Evolutionary conservation across 2,329 filamentous ascomycete genomes (phyloP).

Genomic region (Knufia fluminis): DNA sequence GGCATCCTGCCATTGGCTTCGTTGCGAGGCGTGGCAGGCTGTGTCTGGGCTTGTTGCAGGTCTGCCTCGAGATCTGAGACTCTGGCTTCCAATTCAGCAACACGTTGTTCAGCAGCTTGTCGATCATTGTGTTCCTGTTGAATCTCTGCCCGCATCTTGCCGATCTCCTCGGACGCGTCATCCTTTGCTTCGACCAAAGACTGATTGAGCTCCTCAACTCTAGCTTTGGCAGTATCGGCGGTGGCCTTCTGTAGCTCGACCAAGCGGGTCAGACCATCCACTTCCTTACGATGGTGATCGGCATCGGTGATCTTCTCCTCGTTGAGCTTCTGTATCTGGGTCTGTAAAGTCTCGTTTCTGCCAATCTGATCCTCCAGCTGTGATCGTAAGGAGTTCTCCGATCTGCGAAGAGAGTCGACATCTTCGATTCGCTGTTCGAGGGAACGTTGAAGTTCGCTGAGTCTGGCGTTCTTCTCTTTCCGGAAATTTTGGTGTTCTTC

Average conservation of each 20-base stretch:
- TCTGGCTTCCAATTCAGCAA: conserved; percentile 56
- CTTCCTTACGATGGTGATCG: conserved; percentile 76
- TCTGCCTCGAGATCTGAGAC: conserved; percentile 53
- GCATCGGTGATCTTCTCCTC: conserved; percentile 74
- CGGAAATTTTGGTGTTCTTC: conserved; percentile 80
- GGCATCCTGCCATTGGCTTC: conserved; percentile 41
- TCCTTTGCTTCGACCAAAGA: conserved; percentile 52
- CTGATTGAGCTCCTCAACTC: conserved; percentile 49
- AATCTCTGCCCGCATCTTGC: conserved; percentile 43
- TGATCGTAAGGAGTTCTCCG: conserved; percentile 69
- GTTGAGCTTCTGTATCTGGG: conserved; percentile 74
- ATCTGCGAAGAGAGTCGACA: conserved; percentile 67
- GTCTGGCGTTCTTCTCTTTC: conserved; percentile 86
- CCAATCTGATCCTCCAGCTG: conserved; percentile 74
- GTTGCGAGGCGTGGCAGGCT: conserved; percentile 46
- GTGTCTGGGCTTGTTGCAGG: conserved; percentile 33
- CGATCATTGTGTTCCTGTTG: conserved; percentile 52
- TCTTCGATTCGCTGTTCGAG: conserved; percentile 75
- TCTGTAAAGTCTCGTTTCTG: conserved; percentile 76
- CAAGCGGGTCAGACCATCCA: conserved; percentile 70
- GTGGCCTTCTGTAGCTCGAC: conserved; percentile 60
- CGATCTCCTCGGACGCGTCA: conserved; percentile 52
- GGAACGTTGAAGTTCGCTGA: conserved; percentile 77
- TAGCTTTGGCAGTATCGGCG: conserved; percentile 50
- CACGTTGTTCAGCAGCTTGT: conserved; percentile 51